Evolutionary conservation across 306 rosid species (phyloP).

Genomic region (Medicago ruthenica): DNA sequence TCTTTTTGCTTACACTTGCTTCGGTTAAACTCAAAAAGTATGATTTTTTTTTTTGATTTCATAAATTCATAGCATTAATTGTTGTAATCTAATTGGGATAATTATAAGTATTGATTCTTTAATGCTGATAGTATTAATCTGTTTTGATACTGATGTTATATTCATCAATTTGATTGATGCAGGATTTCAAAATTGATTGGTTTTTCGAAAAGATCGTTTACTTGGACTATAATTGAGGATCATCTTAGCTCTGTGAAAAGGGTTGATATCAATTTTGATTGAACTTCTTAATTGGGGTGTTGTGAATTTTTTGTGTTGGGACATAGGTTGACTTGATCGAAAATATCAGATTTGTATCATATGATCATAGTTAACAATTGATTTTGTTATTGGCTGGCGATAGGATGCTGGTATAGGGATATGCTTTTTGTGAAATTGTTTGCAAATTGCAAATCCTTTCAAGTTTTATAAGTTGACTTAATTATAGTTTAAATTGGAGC

Average conservation of each 20-base stretch:
- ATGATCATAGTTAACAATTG: slow-evolving; percentile 42
- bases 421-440: slow-evolving; percentile 36
- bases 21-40: slow-evolving; percentile 26
- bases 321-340: slow-evolving; percentile 46
- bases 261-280: slow-evolving; percentile 34
- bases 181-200: slow-evolving; percentile 55
- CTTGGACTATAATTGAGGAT: slow-evolving; percentile 16
- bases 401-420: slow-evolving; percentile 37
- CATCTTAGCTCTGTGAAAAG: background rate
- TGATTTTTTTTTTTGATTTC: background rate
- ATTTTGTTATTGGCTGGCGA: slow-evolving; percentile 19
- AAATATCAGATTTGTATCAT: slow-evolving; percentile 45
- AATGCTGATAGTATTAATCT: slow-evolving; percentile 2
- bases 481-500: slow-evolving; percentile 36
- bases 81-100: slow-evolving; percentile 10
- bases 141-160: slow-evolving; percentile 26
- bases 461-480: slow-evolving; percentile 26
- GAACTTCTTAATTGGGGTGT: slow-evolving; percentile 21
- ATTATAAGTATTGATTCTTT: background rate
- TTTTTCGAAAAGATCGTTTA: slow-evolving; percentile 26
- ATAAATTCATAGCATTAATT: background rate
- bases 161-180: slow-evolving; percentile 45
- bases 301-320: slow-evolving; percentile 38
- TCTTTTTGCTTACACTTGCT: background rate
- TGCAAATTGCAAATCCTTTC: slow-evolving; percentile 38